Percentiles rank a stretch among this genome's conserved stretches.
These are phyloP conservation scores for Eimeria maxima DNA, from an alignment of 169 alveolate species.

Conservation along the genomic window DNA sequence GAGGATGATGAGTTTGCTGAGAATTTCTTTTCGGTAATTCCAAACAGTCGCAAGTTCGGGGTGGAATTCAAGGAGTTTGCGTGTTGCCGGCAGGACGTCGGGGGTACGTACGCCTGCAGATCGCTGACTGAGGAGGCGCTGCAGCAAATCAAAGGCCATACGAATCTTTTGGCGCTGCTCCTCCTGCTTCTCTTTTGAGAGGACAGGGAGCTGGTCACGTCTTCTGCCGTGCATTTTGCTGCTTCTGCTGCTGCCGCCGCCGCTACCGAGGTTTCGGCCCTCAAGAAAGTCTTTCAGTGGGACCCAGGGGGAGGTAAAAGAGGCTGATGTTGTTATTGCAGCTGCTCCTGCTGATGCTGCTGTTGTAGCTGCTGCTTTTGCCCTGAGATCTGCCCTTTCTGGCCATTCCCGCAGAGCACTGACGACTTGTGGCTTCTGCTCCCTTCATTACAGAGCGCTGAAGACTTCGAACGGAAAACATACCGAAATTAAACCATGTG, in stretches of 20 bases:
- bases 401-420: too few relatives aligned
- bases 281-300: too few relatives aligned
- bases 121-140: slow-evolving; percentile 58
- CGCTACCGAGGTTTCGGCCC: background rate
- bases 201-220: background rate
- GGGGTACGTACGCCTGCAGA: slow-evolving; percentile 29
- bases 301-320: too few relatives aligned
- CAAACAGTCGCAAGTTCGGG: slow-evolving; percentile 74
- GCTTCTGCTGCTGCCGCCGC: background rate
- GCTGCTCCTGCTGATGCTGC: background rate
- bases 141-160: slow-evolving; percentile 41
- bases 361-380: background rate
- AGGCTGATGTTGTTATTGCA: background rate
- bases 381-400: background rate
- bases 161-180: slow-evolving; percentile 48
- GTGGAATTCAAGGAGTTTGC: slow-evolving; percentile 70
- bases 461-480: background rate
- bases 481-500: background rate
- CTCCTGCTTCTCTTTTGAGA: slow-evolving; percentile 36
- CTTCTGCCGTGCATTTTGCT: slow-evolving; percentile 70
- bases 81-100: slow-evolving; percentile 60
- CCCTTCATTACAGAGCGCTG: background rate
- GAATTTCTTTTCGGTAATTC: slow-evolving; percentile 54
- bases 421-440: background rate
- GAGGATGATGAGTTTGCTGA: background rate